Conservation (phyloP, 768 basidiomycete species). For the Tricholoma furcatifolium region DNA sequence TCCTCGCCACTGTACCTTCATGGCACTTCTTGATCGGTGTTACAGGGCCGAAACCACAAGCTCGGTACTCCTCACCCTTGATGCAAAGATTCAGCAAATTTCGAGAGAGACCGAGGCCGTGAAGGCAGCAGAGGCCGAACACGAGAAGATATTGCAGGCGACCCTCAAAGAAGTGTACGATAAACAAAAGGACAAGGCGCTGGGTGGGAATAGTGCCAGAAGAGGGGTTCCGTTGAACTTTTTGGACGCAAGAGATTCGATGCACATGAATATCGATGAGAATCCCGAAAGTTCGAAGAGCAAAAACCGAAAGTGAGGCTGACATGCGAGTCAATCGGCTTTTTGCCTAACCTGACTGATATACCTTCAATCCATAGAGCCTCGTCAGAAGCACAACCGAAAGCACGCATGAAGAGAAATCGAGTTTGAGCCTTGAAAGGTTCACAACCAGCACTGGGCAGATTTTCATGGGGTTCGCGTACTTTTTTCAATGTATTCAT, state of each 20-base stretch:
- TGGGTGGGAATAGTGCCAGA: constrained; percentile 27
- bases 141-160: constrained; percentile 52
- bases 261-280: constrained; percentile 70
- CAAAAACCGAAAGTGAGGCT: constrained; percentile 63
- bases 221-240: constrained; percentile 16
- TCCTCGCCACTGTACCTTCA: background rate
- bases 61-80: constrained; percentile 68
- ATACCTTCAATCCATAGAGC: constrained; percentile 27
- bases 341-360: background rate
- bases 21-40: background rate
- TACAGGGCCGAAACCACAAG: constrained; percentile 70
- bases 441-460: background rate
- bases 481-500: constrained; percentile 4
- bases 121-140: constrained; percentile 45
- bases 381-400: constrained; percentile 41
- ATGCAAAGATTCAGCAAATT: constrained; percentile 64
- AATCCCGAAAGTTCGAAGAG: constrained; percentile 41
- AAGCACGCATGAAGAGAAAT: constrained; percentile 58
- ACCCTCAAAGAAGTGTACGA: constrained; percentile 63
- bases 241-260: constrained; percentile 28
- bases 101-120: constrained; percentile 38
- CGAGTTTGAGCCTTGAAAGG: constrained; percentile 34
- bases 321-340: background rate
- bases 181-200: constrained; percentile 57
- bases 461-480: background rate